Base-by-base conservation (phyloP, 345 rosid genomes). In the Bretschneidera sinensis region DNA sequence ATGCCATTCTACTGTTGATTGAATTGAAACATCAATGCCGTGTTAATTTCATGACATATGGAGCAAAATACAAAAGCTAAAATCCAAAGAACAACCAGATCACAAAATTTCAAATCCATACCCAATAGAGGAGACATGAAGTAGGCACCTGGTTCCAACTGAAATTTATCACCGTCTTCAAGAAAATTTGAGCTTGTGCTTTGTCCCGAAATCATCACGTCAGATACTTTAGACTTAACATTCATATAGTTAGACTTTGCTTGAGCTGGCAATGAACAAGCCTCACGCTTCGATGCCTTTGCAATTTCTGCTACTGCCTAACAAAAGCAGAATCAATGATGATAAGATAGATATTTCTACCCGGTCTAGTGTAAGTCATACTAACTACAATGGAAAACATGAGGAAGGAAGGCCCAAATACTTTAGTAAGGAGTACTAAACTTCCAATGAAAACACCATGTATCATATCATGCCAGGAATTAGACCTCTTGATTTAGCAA, bases 291-390 rank as follows among this genome's bases (percentile, higher is more conserved):
- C 25, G 82, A 76, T 60, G 96, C 83, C 77, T 84, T 92, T 20
- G 68, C 78, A 68, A 92, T 84, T 79, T 89, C 94, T 59, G 68
- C 79, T 39, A 92, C 82, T 51, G 90, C 97, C 98, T 92, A 67
- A 60, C 72, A 57, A 59, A 60, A 54, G 62, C 25, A 78, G 24
- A 55, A 59, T 52, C 25, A 28, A 33, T 43, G 57, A 58, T 21
- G 16, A 48, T 31, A 18, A 39, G 45, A 39, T 39, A 39, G 10
- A 39, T 11, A 1, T 1, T 14, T 39, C 45, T 39, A 39, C 45
- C 35, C 10, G 15, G 10, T 5, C 45, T 4, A 14, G 2, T 39
- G 6, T 63, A 22, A 43, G 25, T 34, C 23, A 51, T 51, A 49
- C 35, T 35, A 62, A 53, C 22, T 15, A 21, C 17, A 53, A 24